Evolutionary conservation across 1,284 basidiomycete genomes (phyloP).

Genomic region (Gomphus bonarii): DNA sequence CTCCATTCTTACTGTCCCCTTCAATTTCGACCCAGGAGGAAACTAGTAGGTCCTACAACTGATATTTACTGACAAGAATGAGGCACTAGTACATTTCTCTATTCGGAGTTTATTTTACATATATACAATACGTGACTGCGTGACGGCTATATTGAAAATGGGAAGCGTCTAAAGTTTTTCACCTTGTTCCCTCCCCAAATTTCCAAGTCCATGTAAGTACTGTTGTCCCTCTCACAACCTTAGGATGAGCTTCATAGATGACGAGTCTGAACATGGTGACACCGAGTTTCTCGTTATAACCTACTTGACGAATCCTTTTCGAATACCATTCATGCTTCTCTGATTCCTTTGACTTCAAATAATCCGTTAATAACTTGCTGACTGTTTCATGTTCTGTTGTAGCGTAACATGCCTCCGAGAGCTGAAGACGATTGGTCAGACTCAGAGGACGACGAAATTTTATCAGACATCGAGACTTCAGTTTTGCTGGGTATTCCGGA

Average conservation of each 20-base stretch:
- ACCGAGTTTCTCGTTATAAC: conserved; percentile 49
- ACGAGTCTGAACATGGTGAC: conserved; percentile 67
- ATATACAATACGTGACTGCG: no score
- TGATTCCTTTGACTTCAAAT: conserved; percentile 35
- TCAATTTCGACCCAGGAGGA: no score
- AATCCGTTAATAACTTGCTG: conserved; percentile 9
- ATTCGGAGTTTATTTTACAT: no score
- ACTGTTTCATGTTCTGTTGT: conserved; percentile 13
- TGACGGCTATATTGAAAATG: no score
- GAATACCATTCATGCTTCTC: conserved; percentile 86
- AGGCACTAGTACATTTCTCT: no score
- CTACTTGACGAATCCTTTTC: conserved; percentile 51
- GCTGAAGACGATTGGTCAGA: conserved; percentile 45
- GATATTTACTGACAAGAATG: no score
- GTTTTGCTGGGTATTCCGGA: conserved; percentile 72
- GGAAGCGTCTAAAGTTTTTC: background rate
- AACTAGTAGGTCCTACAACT: no score
- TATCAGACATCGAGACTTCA: conserved; percentile 53
- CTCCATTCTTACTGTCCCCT: no score
- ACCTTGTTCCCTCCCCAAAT: background rate
- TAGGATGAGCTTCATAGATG: conserved; percentile 73
- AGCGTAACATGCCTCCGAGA: conserved; percentile 16
- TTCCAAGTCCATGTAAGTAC: background rate
- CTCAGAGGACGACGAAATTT: conserved; percentile 63
- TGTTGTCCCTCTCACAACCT: conserved; percentile 10